These are phyloP conservation scores for Solanum lycopersicoides DNA, from an alignment of 257 asterid species.

Conservation along the genomic window DNA sequence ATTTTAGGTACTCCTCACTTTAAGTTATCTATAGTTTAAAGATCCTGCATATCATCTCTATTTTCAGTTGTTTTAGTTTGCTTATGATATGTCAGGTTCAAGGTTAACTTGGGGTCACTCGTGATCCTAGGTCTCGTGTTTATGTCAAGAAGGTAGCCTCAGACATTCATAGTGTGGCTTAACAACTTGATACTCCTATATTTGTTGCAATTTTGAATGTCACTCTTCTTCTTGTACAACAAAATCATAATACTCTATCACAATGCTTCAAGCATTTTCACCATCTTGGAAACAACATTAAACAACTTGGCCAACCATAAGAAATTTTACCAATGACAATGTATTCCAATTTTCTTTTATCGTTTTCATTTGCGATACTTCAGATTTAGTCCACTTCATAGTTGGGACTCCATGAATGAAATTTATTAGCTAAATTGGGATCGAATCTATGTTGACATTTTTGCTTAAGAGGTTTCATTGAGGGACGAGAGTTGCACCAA, in stretches of 20 bases:
- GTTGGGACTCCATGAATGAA: background rate
- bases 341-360: background rate
- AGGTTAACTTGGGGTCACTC: too few species aligned
- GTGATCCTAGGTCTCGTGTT: too few species aligned
- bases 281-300: background rate
- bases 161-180: background rate
- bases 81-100: too few species aligned
- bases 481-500: background rate
- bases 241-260: background rate
- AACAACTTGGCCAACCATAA: background rate
- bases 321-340: background rate
- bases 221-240: background rate
- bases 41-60: too few species aligned
- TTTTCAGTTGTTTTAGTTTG: too few species aligned
- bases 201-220: background rate
- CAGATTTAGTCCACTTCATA: background rate
- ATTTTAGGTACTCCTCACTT: too few species aligned
- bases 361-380: background rate
- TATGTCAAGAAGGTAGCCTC: too few species aligned
- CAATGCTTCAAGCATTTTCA: background rate
- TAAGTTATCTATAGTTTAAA: too few species aligned
- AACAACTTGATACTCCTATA: background rate
- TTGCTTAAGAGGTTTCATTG: background rate
- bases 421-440: background rate
- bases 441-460: background rate